Base-by-base conservation (phyloP, 1,284 basidiomycete genomes). In the Apiotrichum porosum region DNA sequence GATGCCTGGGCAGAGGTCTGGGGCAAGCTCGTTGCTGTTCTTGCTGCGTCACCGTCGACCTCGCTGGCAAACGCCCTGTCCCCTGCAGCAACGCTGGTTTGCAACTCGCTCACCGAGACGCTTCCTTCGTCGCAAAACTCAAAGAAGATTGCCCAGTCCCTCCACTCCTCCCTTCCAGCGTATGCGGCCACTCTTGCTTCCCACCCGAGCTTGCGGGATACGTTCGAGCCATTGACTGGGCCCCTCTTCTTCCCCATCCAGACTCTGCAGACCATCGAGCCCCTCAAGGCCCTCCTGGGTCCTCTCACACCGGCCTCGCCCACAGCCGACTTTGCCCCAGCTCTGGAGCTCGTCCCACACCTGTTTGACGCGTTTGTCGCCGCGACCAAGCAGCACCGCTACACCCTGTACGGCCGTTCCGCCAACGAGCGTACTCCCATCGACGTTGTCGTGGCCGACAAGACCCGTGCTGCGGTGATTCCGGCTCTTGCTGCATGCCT, bases 381-480 rank as follows among this genome's bases (percentile, higher is more conserved):
- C 3, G 47, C 54, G 1, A 51, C 61, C 1, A 56, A 58, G 24
- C 23, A 47, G 24, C 30, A 60, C 30, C 54, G 62, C 13, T 68
- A 60, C 45, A 40, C 59, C 6, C 56, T 71, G 15, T 71, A 67
- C 44, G 48, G 37, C n/a, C 21, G 23, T 21, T 36, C 36, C 33
- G 19, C 47, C 49, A 61, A 9, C 60, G 58, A 37, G 52, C 62
- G 10, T 51, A 38, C 56, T 8, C 53, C 65, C 1, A 46, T 62
- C 3, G 68, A 72, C 23, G 62, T 68, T 13, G 59, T 61, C 34
- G 52, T 68, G 15, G 57, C 65, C 2, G 60, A 60, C 34, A 63
- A 62, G 19, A 61, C 65, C 14, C 57, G 69, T 6, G 55, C 45
- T 3, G 55, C 62, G 3, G 60, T 69, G 2, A 60, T 56, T 18